Conservation (phyloP, 192 early-diverging fungal species). For the Phlyctochytrium bullatum region DNA sequence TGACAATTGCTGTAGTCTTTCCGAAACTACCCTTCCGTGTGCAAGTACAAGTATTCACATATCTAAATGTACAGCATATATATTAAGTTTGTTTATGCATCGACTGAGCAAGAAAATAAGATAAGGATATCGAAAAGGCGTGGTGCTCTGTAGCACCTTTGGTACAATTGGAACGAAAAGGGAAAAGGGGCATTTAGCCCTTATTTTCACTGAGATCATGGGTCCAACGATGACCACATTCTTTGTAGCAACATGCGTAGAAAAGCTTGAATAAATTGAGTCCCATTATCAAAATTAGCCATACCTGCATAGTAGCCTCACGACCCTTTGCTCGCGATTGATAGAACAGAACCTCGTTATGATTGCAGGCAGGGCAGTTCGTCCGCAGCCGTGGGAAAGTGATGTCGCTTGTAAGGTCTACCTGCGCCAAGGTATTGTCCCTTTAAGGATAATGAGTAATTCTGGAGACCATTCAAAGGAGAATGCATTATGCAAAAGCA, state of each 20-base stretch:
- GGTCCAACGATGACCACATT: conserved; percentile 47
- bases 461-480: background rate
- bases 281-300: background rate
- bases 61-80: too few species aligned
- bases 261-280: conserved; percentile 24
- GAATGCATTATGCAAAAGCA: too few species aligned
- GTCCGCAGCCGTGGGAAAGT: conserved; percentile 43
- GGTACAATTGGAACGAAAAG: too few species aligned
- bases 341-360: conserved; percentile 41
- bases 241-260: conserved; percentile 40
- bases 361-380: conserved; percentile 42
- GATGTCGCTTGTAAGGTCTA: conserved; percentile 50
- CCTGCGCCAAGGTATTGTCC: conserved; percentile 40
- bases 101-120: too few species aligned
- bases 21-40: too few species aligned
- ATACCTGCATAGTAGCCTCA: conserved; percentile 53
- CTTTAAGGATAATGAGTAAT: conserved; percentile 12
- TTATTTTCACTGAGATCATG: too few species aligned
- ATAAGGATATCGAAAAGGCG: too few species aligned
- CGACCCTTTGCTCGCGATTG: conserved; percentile 41
- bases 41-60: too few species aligned
- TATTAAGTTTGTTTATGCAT: too few species aligned
- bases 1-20: too few species aligned
- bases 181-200: too few species aligned
- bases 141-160: too few species aligned